Base-by-base conservation (phyloP, 208 protist species). In the Crithidia mellificae region DNA sequence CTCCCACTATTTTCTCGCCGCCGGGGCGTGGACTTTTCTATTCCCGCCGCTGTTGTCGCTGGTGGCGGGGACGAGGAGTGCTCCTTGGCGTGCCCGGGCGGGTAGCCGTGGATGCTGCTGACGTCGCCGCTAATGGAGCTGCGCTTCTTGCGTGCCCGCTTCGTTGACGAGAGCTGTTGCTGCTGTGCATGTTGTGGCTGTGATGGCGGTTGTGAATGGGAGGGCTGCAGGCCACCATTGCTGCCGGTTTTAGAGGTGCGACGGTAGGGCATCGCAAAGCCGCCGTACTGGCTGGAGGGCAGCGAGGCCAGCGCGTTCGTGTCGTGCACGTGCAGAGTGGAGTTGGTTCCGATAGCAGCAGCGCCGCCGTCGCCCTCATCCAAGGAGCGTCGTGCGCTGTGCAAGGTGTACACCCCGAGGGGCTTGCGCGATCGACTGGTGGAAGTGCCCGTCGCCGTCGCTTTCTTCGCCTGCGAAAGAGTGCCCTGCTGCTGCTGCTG, bases 391-490 rank as follows among this genome's bases (percentile, higher is more conserved):
- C 62, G 44, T n/a, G 22, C 51, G 50, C 62, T 63, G 17, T 64
- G 55, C 53, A 64, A 36, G 38, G 62, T 44, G 46, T 55, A 75
- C 15, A 65, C 46, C 9, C 52, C 62, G 29, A 74, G 22, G 17
- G 68, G 52, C 44, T 63, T 63, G 19, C 68, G 68, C 11, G 59
- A 56, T 15, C 68, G 57, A 29, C 29, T 38, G 5, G 34, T 38
- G 34, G 34, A 38, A 38, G 34, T 38, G 34, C 11, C 11, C 11
- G 34, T 38, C 14, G 41, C 8, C 8, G 41, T 46, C 17, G 36
- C 6, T 41, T 41, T 41, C 36, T 41, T 12, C 12, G 36, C 12
- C 12, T 41, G 36, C 36, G 36, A 41, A 17, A 5, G n/a, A n/a
- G n/a, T n/a, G n/a, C n/a, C n/a, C n/a, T n/a, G n/a, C n/a, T n/a